Evolutionary conservation across 805 yeast genomes (phyloP).

Genomic region (Monosporozyma aerobia): DNA sequence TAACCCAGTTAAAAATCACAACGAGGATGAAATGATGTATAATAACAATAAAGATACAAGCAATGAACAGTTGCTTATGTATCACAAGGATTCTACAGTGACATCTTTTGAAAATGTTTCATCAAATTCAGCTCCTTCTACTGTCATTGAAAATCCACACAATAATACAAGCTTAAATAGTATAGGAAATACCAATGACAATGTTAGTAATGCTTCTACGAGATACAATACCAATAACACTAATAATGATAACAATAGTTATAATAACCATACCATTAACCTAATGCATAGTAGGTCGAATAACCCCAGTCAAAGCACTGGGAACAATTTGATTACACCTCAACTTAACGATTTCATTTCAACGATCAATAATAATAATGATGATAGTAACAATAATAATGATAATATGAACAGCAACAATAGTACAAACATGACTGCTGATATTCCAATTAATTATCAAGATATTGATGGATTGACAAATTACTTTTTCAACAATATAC

Average conservation of each 20-base stretch:
- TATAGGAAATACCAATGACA: neutral
- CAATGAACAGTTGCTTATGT: neutral
- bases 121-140: slow-evolving; percentile 5
- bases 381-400: neutral
- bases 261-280: neutral
- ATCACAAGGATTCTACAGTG: slow-evolving; percentile 4
- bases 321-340: neutral
- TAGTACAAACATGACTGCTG: neutral
- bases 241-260: neutral
- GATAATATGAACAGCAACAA: neutral
- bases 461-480: neutral
- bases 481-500: neutral
- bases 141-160: neutral
- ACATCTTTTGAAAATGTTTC: slow-evolving; percentile 4
- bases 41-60: neutral
- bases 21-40: neutral
- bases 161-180: neutral
- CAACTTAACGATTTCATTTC: neutral
- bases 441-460: neutral
- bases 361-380: neutral
- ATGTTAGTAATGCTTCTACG: neutral
- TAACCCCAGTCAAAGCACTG: neutral
- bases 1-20: neutral
- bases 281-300: neutral
- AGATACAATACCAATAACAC: neutral